Conservation (phyloP, 176 grass and related monocot species). For the Melocanna baccifera region DNA sequence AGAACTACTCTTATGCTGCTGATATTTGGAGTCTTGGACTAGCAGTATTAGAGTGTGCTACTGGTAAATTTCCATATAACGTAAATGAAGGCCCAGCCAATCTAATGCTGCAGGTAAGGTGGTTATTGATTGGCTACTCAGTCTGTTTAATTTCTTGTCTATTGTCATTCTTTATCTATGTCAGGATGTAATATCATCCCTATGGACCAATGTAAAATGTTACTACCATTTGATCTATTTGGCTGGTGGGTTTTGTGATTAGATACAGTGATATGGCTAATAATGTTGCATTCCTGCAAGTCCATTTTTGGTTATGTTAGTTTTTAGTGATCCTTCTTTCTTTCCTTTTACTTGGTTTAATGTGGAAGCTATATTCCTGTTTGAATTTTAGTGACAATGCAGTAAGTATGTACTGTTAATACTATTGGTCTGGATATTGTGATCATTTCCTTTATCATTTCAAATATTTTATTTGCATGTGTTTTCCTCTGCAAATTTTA, state of each 20-base stretch:
- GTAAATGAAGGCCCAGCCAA: constrained; percentile 88
- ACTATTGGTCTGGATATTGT: neutral
- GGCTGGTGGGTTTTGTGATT: neutral
- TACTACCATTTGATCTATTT: neutral
- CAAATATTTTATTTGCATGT: constrained; percentile 8
- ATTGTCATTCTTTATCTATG: neutral
- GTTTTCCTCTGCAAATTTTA: constrained; percentile 11
- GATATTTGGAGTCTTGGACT: constrained; percentile 99
- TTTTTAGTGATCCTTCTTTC: neutral
- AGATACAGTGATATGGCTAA: neutral
- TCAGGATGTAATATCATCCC: neutral
- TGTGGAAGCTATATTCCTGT: neutral
- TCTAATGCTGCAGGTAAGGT: constrained; percentile 89
- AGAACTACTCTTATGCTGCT: constrained; percentile 83
- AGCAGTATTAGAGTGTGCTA: constrained; percentile 85
- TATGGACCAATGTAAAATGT: neutral
- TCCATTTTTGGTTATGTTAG: neutral
- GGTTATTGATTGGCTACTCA: neutral
- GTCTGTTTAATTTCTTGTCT: neutral
- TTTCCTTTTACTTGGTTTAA: neutral
- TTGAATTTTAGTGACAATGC: neutral
- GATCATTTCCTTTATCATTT: constrained; percentile 15
- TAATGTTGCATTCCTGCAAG: neutral
- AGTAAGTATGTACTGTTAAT: neutral
- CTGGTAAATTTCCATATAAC: constrained; percentile 91